Base-by-base conservation (phyloP, 768 basidiomycete genomes). In the Russula sp. region DNA sequence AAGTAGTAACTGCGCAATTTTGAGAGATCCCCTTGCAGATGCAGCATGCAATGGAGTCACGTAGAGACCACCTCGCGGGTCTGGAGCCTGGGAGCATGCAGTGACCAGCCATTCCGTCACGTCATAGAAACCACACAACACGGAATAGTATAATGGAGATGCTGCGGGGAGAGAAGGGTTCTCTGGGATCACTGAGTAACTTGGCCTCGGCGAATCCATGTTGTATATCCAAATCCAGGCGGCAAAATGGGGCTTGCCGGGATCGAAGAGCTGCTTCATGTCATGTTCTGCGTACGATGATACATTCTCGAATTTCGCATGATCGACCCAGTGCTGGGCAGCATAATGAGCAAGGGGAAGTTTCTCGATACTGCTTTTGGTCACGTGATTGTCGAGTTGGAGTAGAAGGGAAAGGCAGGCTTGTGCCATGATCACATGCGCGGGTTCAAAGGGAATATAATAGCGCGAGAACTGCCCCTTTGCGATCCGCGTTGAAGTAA, bases 341-440 rank as follows among this genome's bases (percentile, higher is more conserved):
- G 61, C 61, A 44, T 62, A 62, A 7, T 6, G 7, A 22, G 42
- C 51, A 16, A 60, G 59, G 4, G 51, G 59, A 6, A 35, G 27
- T 2, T 50, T 8, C 16, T 56, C 3, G 9, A 55, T 18, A 2
- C 1, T 7, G 6, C 8, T 14, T 14, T 31, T 20, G 32, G 37
- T 56, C 18, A 62, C 32, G 31, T 42, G 40, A 6, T 37, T 3
- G 51, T 54, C 55, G 10, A 42, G 35, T 4, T 53, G 45, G 14
- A 62, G 47, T 2, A 55, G 20, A 18, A 55, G 6, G 1, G 35
- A 35, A n/a, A 60, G 44, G 31, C 60, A 61, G 0, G 22, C 39
- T 20, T 50, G 48, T 1, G 61, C 7, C 5, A 62, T 16, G 10
- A 44, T 32, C 8, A 27, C 11, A 44, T 56, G 61, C 0, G 61